Percentiles rank a stretch among this genome's conserved stretches.
phyloP scores from a whole-genome alignment of 371 early-diverging fungal species.

The Mucor piriformis region DNA sequence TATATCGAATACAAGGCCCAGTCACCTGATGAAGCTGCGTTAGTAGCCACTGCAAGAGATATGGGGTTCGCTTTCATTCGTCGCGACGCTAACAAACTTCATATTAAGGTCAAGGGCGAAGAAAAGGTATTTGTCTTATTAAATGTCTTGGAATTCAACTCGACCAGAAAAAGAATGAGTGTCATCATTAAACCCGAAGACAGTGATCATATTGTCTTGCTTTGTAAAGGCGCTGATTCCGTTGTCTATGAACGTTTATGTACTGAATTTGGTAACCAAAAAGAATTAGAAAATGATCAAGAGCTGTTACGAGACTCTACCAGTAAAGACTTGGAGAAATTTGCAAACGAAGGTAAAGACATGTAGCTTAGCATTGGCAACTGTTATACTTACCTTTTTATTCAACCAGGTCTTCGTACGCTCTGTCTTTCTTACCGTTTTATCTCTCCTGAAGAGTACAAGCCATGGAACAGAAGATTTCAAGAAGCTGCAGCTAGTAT shows the following conservation, averaged over 20 bases:
- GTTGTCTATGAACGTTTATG: conserved; percentile 84
- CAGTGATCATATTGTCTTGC: conserved; percentile 76
- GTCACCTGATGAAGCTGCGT: conserved; percentile 93
- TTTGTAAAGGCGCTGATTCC: conserved; percentile 97
- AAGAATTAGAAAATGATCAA: conserved; percentile 48
- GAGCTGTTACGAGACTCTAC: conserved; percentile 34
- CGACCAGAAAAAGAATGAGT: conserved; percentile 86
- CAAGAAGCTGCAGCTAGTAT: conserved; percentile 68
- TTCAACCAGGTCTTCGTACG: conserved; percentile 69
- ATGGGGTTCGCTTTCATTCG: conserved; percentile 86
- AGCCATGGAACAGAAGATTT: conserved; percentile 59
- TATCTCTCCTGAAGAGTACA: conserved; percentile 73
- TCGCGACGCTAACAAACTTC: conserved; percentile 63
- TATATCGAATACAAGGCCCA: conserved; percentile 85
- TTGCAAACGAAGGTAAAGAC: conserved; percentile 76
- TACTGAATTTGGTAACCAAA: conserved; percentile 45
- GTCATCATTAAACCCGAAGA: conserved; percentile 71
- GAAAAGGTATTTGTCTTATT: conserved; percentile 62
- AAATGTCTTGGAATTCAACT: conserved; percentile 83
- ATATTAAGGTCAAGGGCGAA: conserved; percentile 73
- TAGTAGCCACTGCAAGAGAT: conserved; percentile 88
- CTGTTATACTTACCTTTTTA: background rate
- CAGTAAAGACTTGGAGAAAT: conserved; percentile 57
- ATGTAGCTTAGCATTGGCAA: no score
- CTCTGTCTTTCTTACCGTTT: conserved; percentile 80